A percentile compares a stretch with the other conserved stretches of the same genome.
Conservation (phyloP, 176 grass and related monocot species). For the Secale cereale region DNA sequence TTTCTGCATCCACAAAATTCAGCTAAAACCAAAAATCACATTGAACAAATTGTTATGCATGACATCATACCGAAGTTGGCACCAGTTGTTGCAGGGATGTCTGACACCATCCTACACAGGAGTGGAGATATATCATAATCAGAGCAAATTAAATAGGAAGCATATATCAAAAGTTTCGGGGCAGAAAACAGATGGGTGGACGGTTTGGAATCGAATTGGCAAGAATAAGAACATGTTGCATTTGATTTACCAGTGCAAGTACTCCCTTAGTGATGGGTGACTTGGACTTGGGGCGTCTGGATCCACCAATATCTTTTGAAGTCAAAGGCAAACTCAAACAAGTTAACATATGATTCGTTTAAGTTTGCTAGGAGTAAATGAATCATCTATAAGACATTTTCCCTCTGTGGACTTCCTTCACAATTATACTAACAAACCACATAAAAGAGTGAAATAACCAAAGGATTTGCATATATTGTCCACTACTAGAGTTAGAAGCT, state of each 20-base stretch:
- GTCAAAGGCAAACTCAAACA: slow-evolving; percentile 11
- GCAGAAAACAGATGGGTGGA: background rate
- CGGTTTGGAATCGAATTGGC: background rate
- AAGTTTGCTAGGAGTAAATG: background rate
- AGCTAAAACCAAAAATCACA: slow-evolving; percentile 9
- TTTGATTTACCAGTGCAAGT: slow-evolving; percentile 76
- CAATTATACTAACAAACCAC: background rate
- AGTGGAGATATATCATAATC: slow-evolving; percentile 19
- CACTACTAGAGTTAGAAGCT: slow-evolving; percentile 18
- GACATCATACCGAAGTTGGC: slow-evolving; percentile 56
- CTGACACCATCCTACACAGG: slow-evolving; percentile 66
- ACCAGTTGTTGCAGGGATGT: slow-evolving; percentile 71
- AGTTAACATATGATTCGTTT: background rate
- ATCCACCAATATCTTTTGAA: slow-evolving; percentile 68
- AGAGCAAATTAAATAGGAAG: background rate
- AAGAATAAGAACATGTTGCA: slow-evolving; percentile 13
- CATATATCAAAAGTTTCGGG: background rate
- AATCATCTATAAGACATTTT: background rate
- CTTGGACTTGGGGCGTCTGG: slow-evolving; percentile 80
- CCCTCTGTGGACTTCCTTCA: background rate
- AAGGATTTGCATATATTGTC: background rate
- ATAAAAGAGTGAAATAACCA: background rate
- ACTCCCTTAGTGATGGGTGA: slow-evolving; percentile 74
- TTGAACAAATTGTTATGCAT: background rate
- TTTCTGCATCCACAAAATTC: background rate